A percentile compares a stretch with the other conserved stretches of the same genome.
Evolutionary conservation across 2,329 filamentous ascomycete species (phyloP).

Genomic region (Apiospora hydei): DNA sequence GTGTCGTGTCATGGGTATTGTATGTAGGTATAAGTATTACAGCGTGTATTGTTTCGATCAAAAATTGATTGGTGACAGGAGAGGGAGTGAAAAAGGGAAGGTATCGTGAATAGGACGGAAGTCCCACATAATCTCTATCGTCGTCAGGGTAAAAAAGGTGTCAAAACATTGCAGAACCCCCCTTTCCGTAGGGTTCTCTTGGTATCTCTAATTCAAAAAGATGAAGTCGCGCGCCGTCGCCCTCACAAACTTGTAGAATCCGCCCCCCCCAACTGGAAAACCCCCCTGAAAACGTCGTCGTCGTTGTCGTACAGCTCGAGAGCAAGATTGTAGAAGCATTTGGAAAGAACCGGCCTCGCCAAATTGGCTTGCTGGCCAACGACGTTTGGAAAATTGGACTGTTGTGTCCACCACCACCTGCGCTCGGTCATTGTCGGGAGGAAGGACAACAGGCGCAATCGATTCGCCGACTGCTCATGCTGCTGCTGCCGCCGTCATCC

Average conservation of each 20-base stretch:
- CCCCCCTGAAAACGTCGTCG: conserved; percentile 8
- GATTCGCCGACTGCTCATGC: background rate
- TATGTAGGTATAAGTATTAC: conserved; percentile 19
- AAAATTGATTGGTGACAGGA: background rate
- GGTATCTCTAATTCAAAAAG: conserved; percentile 23
- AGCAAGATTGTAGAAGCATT: conserved; percentile 3
- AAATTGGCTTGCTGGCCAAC: background rate
- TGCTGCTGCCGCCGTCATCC: background rate
- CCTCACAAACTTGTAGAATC: conserved; percentile 10
- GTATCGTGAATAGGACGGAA: background rate
- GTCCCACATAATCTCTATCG: conserved; percentile 17
- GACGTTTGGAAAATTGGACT: background rate
- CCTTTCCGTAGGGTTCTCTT: conserved; percentile 17
- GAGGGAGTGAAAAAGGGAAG: background rate
- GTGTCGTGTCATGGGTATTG: conserved; percentile 20
- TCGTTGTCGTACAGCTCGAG: conserved; percentile 9
- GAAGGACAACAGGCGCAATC: background rate
- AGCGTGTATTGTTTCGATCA: conserved; percentile 4
- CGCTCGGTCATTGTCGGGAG: background rate
- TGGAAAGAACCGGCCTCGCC: conserved; percentile 6
- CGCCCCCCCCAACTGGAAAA: background rate
- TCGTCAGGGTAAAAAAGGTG: background rate
- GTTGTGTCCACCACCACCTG: background rate
- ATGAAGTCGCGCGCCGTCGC: conserved; percentile 18
- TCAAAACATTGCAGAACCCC: conserved; percentile 17